phyloP scores from a whole-genome alignment of 129 eudicot species.

The Arctium lappa region DNA sequence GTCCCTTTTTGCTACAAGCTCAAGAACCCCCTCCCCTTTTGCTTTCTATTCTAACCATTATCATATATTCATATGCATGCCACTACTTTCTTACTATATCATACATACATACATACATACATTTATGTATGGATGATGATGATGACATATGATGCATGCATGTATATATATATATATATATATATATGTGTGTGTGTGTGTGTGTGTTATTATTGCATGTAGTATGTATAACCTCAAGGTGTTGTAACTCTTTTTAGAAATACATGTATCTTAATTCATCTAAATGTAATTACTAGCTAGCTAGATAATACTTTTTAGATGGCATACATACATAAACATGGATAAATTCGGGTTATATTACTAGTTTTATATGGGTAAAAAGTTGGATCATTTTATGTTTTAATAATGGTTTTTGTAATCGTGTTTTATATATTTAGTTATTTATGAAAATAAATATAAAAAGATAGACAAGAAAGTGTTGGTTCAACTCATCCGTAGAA shows the following conservation, averaged over 20 bases:
- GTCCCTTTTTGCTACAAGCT: conserved; percentile 30
- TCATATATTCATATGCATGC: background rate
- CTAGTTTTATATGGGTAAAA: background rate
- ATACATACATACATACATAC: conserved; percentile 1
- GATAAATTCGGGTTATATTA: background rate
- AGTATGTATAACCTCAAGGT: background rate
- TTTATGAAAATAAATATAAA: background rate
- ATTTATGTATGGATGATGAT: background rate
- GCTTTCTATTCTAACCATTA: conserved; percentile 8
- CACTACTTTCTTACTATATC: conserved; percentile 6
- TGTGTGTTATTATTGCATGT: background rate
- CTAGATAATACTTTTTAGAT: background rate
- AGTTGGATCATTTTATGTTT: background rate
- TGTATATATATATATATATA: background rate
- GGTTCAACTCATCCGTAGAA: background rate
- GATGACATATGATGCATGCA: background rate
- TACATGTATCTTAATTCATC: background rate
- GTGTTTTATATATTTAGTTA: background rate
- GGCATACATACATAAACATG: background rate
- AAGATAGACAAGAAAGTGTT: background rate
- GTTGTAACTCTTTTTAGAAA: background rate
- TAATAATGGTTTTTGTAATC: background rate
- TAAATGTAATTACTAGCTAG: background rate
- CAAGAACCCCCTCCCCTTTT: conserved; percentile 1
- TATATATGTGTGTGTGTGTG: background rate